Conservation (phyloP, 345 rosid genomes). For the Eucalyptus fibrosa region DNA sequence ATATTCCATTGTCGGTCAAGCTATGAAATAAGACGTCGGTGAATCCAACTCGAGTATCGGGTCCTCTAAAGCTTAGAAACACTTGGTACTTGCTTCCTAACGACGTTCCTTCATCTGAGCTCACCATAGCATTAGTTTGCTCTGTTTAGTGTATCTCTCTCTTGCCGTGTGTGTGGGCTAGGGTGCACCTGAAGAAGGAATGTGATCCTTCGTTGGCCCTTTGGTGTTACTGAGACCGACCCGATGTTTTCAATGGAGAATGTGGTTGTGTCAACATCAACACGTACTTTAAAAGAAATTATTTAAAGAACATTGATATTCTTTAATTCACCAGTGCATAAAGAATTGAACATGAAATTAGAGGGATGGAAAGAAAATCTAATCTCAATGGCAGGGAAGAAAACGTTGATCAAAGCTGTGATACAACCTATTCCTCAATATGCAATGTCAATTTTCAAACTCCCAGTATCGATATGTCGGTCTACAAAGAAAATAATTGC, state of each 20-base stretch:
- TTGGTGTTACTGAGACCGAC: neutral
- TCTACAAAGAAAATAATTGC: no score
- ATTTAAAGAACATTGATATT: neutral
- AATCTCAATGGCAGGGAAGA: no score
- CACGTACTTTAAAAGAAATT: neutral
- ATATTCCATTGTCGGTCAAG: neutral
- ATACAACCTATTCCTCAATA: no score
- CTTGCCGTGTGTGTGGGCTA: fast-evolving
- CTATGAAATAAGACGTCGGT: neutral
- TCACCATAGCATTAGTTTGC: no score
- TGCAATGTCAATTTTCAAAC: no score
- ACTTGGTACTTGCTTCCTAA: no score
- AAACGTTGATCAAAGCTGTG: no score
- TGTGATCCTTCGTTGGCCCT: neutral
- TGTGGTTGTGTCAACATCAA: neutral
- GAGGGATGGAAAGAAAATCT: no score
- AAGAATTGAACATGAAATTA: neutral
- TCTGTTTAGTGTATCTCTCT: neutral
- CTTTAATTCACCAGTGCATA: fast-evolving
- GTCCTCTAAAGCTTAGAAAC: neutral
- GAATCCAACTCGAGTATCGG: neutral
- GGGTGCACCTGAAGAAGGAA: neutral
- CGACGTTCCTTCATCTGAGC: fast-evolving
- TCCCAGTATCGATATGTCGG: no score
- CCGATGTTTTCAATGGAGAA: neutral